A percentile compares a stretch with the other conserved stretches of the same genome.
Evolutionary conservation across 108 stramenopile genomes (phyloP).

Genomic region (Nitzschia inconspicua): DNA sequence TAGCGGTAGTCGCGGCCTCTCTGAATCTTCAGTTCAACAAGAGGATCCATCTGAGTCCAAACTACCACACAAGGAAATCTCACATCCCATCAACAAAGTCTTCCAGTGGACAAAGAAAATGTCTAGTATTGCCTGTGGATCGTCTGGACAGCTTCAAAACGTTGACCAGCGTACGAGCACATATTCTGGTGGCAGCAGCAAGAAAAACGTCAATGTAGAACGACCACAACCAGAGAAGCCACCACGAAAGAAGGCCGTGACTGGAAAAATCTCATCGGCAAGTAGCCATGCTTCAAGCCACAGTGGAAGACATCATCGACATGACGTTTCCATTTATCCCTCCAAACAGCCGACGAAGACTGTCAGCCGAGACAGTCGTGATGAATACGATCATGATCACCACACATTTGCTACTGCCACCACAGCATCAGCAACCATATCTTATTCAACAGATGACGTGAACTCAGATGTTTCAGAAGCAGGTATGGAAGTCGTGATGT

Average conservation of each 20-base stretch:
- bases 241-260: slow-evolving; percentile 13
- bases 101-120: slow-evolving; percentile 53
- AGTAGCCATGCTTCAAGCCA: slow-evolving; percentile 2
- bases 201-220: slow-evolving; percentile 10
- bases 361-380: slow-evolving; percentile 21
- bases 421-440: slow-evolving; percentile 55
- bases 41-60: slow-evolving; percentile 10
- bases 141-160: slow-evolving; percentile 18
- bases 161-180: slow-evolving; percentile 9
- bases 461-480: slow-evolving; percentile 39
- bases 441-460: slow-evolving; percentile 50
- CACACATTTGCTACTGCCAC: slow-evolving; percentile 55
- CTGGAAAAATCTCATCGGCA: slow-evolving; percentile 5
- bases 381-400: slow-evolving; percentile 44
- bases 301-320: slow-evolving; percentile 7
- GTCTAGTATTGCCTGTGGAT: slow-evolving; percentile 39
- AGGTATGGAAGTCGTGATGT: slow-evolving; percentile 56
- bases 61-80: no score
- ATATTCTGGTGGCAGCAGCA: neutral
- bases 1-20: slow-evolving; percentile 36
- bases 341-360: slow-evolving; percentile 20
- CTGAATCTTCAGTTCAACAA: slow-evolving; percentile 10
- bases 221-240: slow-evolving; percentile 29
- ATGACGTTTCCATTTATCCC: slow-evolving; percentile 18
- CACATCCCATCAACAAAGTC: slow-evolving; percentile 29